These are phyloP conservation scores for Phytopythium delawarense DNA, from an alignment of 352 stramenopile species.

Conservation along the genomic window DNA sequence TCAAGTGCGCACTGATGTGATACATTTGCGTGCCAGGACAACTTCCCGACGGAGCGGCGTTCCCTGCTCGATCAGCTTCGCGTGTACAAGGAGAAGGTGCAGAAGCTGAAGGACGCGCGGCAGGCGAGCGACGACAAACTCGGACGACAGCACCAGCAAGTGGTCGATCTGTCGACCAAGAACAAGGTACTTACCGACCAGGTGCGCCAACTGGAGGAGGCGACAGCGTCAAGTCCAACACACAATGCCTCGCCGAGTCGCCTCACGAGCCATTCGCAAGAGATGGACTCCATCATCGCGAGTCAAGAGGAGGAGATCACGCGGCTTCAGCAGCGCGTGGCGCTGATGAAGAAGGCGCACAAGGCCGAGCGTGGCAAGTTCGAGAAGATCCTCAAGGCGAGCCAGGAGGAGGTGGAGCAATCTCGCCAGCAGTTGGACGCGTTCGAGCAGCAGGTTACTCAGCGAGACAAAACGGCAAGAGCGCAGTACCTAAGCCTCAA, in stretches of 20 bases:
- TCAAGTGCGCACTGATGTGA: too few species aligned
- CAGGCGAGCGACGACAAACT: conserved; percentile 43
- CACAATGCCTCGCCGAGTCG: conserved; percentile 3
- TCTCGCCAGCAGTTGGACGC: conserved; percentile 35
- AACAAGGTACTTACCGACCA: conserved; percentile 59
- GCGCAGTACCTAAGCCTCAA: conserved; percentile 71
- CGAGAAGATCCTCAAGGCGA: conserved; percentile 33
- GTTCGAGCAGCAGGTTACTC: conserved; percentile 42
- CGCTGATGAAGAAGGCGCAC: conserved; percentile 57
- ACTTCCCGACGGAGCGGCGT: conserved; percentile 40
- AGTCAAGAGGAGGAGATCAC: conserved; percentile 67
- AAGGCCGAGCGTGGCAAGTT: conserved; percentile 47
- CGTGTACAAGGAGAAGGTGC: conserved; percentile 53
- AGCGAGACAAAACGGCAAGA: conserved; percentile 58
- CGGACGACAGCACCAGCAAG: conserved; percentile 46
- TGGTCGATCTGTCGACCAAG: conserved; percentile 39
- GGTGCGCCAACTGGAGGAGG: conserved; percentile 34
- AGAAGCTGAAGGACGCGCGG: conserved; percentile 49
- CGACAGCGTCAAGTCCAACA: conserved; percentile 9
- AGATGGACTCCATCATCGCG: conserved; percentile 41
- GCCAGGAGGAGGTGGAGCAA: conserved; percentile 46
- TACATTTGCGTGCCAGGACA: conserved; percentile 21
- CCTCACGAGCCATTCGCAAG: conserved; percentile 12
- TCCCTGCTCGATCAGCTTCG: conserved; percentile 61
- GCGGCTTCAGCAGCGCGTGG: conserved; percentile 51